A percentile compares a stretch with the other conserved stretches of the same genome.
These are phyloP conservation scores for Phialophora chinensis DNA, from an alignment of 2,329 filamentous ascomycete genomes.

Conservation along the genomic window DNA sequence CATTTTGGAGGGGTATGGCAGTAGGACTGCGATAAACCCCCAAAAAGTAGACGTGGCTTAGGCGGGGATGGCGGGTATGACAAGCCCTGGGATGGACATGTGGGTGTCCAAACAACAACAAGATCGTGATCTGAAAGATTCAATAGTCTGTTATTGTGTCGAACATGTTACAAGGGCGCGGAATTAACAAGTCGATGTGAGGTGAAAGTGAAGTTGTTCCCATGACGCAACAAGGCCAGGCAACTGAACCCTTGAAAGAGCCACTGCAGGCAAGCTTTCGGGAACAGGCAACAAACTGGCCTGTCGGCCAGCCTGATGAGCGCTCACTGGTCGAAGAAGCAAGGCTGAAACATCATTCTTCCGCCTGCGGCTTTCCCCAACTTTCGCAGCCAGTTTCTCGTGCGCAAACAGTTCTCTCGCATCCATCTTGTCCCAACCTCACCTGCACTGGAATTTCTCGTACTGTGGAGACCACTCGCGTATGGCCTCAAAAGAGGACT, in stretches of 20 bases:
- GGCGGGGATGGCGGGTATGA: background rate
- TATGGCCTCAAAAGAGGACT: slow-evolving; percentile 32
- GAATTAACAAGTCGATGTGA: slow-evolving; percentile 7
- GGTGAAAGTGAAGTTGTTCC: slow-evolving; percentile 11
- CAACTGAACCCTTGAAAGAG: slow-evolving; percentile 3
- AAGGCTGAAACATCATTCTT: slow-evolving; percentile 16
- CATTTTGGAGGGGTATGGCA: slow-evolving; percentile 48
- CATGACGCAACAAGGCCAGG: slow-evolving; percentile 29
- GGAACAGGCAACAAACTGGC: slow-evolving; percentile 7
- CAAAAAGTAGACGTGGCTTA: background rate
- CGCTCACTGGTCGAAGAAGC: background rate
- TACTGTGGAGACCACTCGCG: background rate
- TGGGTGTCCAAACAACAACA: background rate
- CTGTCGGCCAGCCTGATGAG: slow-evolving; percentile 13
- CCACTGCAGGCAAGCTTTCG: slow-evolving; percentile 11
- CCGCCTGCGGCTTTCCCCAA: slow-evolving; percentile 7
- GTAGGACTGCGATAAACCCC: background rate
- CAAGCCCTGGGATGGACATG: background rate
- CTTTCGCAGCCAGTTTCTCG: too few relatives aligned
- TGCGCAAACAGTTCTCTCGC: background rate
- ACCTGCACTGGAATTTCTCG: background rate
- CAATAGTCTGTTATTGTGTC: background rate
- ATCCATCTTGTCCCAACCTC: background rate
- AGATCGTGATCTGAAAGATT: background rate
- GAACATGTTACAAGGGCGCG: background rate